Base-by-base conservation (phyloP, 2,329 filamentous ascomycete genomes). In the Penicillium sp. region DNA sequence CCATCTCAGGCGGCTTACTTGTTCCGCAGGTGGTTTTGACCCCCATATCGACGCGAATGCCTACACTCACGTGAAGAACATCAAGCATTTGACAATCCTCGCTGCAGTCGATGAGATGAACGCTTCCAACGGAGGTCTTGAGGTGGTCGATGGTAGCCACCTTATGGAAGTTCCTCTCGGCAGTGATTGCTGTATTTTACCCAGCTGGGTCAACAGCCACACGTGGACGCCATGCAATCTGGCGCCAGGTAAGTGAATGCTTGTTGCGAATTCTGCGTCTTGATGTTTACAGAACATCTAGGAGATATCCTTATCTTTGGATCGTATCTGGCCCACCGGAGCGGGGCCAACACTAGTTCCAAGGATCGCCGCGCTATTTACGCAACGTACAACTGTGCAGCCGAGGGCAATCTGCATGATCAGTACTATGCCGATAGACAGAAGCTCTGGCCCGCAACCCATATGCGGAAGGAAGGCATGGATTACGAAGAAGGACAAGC, bases 31-130 rank as follows among this genome's bases (percentile, higher is more conserved):
- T 21, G 71, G 73, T 16, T 75, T 75, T 57, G 62, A 61, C 28
- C 70, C 73, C 6, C 73, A 75, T 51, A 67, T 76, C 42, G 73
- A 76, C 45, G 70, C 74, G 7, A 71, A 70, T 26, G 74, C 73
- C 3, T 76, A 75, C 52, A 72, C 71, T 9, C 73, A 76, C 47
- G 70, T 76, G 39, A 72, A 71, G 45, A 59, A 70, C 15, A 73
- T 75, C 50, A 71, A 74, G 45, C 73, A 75, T 52, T 63, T 74
- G 13, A 75, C 73, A 3, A 68, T 74, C 23, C 66, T 74, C 2
- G 59, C 74, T 2, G 71, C 74, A 2, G 70, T 76, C 4, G 72
- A 75, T 42, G 61, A 64, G 4, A 71, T 71, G 49, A 73, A 62
- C 8, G 50, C 62, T 0, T 61, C 56, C 6, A 76, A 76, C 46